Base-by-base conservation (phyloP, 805 yeast genomes). In the Isabelozyma pseudorhagii region DNA sequence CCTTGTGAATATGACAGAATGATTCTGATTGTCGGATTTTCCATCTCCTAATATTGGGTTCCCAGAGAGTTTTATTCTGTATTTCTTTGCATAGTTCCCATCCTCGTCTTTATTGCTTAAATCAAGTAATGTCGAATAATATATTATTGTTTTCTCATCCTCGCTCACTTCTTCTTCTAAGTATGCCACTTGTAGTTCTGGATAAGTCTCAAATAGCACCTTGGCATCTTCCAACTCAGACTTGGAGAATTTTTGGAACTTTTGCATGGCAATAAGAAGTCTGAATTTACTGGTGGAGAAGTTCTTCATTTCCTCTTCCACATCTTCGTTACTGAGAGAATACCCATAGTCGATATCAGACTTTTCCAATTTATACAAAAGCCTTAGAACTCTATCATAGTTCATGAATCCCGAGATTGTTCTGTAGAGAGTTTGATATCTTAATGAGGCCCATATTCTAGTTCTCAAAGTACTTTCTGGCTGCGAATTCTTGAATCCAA, bases 41-140 rank as follows among this genome's bases (percentile, higher is more conserved):
- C 98, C 98, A 68, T 93, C 98, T 27, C 98, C 98, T 42, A 92
- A 72, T 46, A 93, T 93, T 10, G 98, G 98, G 68, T 93, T 87
- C 13, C 98, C 98, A 3, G 97, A 87, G 11, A 93, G 75, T 58
- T 79, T 82, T n/a, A 93, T 75, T 53, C 85, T 80, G 66, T 68
- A 78, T 76, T 75, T 51, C 31, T 57, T 62, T 11, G 50, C n/a
- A 25, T 52, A 57, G 8, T 73, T 75, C 41, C 86, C 79, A 58
- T 71, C 78, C 0, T 85, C 87, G 58, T 82, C 84, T 45, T 83
- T 81, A 4, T 44, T 21, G 0, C 57, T 45, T 8, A 57, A 48
- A 46, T 67, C 68, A 3, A 70, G 46, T 46, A 92, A 68, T 42
- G 91, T 86, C 8, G 97, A 87, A 66, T 78, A 92, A 55, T 62